Evolutionary conservation across 2,329 filamentous ascomycete genomes (phyloP), one percentile per base, ranked within the genome.

Genomic region (Lizonia empirigonia): DNA sequence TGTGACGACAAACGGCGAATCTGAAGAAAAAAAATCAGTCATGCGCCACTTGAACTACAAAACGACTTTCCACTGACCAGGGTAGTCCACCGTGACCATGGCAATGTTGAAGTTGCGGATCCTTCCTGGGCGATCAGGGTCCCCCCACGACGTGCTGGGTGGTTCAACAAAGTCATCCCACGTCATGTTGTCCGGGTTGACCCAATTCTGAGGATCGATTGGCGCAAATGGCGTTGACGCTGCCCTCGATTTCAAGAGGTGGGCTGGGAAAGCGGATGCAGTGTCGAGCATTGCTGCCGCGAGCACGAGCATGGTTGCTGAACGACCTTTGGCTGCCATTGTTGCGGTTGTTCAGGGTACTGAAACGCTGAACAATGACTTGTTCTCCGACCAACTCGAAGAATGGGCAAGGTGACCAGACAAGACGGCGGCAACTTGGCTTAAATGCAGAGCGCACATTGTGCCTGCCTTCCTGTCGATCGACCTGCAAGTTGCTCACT

Each of bases 21-120:
- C 79, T 53, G 15, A 10, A 0, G 7, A 4, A 7, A 13, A 5
- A 13, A 18, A 13, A 12, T 53, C 30, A 44, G 50, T 9, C 20
- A 1, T 8, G 13, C n/a, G 10, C 13, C 22, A 13, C 27, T n/a
- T 16, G n/a, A 15, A 3, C 7, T 30, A 5, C 8, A 15, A 5
- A 10, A 18, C n/a, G 1, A 6, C 2, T 10, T 6, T 7, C 5
- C 8, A 18, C 50, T 10, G 33, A 49, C 50, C 50, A 0, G 75
- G 64, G 56, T 82, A 83, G 64, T 83, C 80, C 26, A 83, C 74
- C 1, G 77, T 72, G 20, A 83, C 76, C 53, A 83, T 75, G 5
- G 80, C 80, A 50, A 83, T 82, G 55, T 82, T 81, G 71, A 82
- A 83, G 68, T 83, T 82, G 15, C 80, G 74, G 26, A 68, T 69